These are phyloP conservation scores for Citrus reticulata DNA, from an alignment of 345 rosid genomes.

Conservation along the genomic window DNA sequence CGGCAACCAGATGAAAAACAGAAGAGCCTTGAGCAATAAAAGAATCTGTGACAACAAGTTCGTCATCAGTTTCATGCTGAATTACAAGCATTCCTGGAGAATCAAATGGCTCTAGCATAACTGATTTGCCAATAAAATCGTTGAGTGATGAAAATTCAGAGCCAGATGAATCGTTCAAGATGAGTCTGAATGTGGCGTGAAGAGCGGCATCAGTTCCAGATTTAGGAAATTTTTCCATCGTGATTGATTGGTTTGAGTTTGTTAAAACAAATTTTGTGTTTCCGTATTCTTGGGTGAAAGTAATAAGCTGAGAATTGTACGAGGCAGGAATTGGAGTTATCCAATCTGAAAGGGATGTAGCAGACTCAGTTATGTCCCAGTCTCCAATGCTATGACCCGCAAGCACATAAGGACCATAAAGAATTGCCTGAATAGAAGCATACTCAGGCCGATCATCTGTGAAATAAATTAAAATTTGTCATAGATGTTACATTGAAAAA, in stretches of 20 bases:
- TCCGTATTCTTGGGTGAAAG: conserved; percentile 55
- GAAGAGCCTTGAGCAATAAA: conserved; percentile 24
- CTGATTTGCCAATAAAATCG: conserved; percentile 44
- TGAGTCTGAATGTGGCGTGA: conserved; percentile 68
- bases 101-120: conserved; percentile 73
- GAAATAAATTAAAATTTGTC: neutral
- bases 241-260: conserved; percentile 53
- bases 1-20: conserved; percentile 48
- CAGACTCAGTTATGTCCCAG: conserved; percentile 53
- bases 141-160: conserved; percentile 11
- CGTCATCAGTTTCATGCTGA: conserved; percentile 28
- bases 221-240: conserved; percentile 46
- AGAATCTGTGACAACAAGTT: conserved; percentile 36
- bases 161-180: conserved; percentile 21
- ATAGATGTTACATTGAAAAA: neutral
- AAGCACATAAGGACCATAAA: conserved; percentile 84
- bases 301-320: conserved; percentile 49
- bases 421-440: conserved; percentile 71
- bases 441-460: conserved; percentile 79
- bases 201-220: conserved; percentile 57
- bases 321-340: conserved; percentile 51
- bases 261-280: conserved; percentile 44
- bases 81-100: conserved; percentile 68
- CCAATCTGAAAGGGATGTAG: conserved; percentile 42
- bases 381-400: conserved; percentile 62